Conservation (phyloP, 2,329 filamentous ascomycete genomes). For the Xylariaceae sp. region DNA sequence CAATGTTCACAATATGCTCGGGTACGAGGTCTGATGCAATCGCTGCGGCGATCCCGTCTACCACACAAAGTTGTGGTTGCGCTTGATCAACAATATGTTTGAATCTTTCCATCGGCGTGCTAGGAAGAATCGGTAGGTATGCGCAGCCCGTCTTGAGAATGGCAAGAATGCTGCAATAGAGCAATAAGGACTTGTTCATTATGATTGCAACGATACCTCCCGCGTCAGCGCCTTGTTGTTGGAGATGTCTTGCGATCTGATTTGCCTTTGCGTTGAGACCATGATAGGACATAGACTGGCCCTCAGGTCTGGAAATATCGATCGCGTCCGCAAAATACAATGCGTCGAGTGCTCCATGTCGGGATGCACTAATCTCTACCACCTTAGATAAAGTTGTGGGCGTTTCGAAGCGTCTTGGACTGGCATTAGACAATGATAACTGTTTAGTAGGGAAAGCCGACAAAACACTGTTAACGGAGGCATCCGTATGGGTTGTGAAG, state of each 20-base stretch:
- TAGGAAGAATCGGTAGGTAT: conserved; percentile 75
- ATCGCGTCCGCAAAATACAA: conserved; percentile 59
- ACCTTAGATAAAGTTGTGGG: conserved; percentile 44
- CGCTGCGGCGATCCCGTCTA: conserved; percentile 30
- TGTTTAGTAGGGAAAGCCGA: conserved; percentile 28
- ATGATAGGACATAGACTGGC: conserved; percentile 55
- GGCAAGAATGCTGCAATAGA: conserved; percentile 73
- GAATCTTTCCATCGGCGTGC: conserved; percentile 61
- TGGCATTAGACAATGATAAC: conserved; percentile 48
- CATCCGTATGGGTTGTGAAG: conserved; percentile 26
- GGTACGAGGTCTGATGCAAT: conserved; percentile 12
- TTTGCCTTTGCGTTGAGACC: conserved; percentile 64
- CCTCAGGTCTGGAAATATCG: conserved; percentile 29
- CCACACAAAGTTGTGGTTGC: conserved; percentile 42
- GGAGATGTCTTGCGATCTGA: conserved; percentile 55
- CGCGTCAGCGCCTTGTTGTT: conserved; percentile 39
- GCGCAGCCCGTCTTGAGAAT: conserved; percentile 71
- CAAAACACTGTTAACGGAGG: conserved; percentile 22
- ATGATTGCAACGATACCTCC: conserved; percentile 66
- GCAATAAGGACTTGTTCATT: conserved; percentile 69
- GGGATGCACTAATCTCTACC: conserved; percentile 51
- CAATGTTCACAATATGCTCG: conserved; percentile 33
- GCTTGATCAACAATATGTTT: conserved; percentile 60
- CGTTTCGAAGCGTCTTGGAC: conserved; percentile 31
- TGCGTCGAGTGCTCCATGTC: conserved; percentile 53